Evolutionary conservation across 192 early-diverging fungal genomes (phyloP), one percentile per base, ranked within the genome.

Genomic region (Rhizoclosmatium sp.): DNA sequence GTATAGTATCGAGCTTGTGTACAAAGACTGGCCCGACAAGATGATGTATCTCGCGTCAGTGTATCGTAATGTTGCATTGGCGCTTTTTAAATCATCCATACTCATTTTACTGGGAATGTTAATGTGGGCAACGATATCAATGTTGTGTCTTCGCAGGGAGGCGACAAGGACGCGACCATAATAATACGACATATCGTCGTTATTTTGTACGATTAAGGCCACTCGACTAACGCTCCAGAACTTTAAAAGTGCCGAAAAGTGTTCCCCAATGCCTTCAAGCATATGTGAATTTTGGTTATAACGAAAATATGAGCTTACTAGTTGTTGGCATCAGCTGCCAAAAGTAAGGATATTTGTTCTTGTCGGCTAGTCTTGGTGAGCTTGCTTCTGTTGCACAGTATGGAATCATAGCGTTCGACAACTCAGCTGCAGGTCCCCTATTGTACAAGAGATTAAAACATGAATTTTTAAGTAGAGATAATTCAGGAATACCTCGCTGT

Each of bases 171-270:
- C 67, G 42, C 5, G 47, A 10, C 16, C 47, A 69, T 46, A 47
- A 19, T 44, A 19, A 12, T 39, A 41, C 9, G 42, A 14, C 70
- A 71, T 58, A 40, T 71, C 54, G 41, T 71, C 70, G 56, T 71
- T 54, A 41, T 49, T 7, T 44, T 71, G 49, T 23, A 59, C 47
- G 58, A 71, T 21, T 7, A 71, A 41, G 16, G 56, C 48, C n/a
- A 58, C 21, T 40, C 70, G 70, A 39, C 41, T 10, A 16, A 71
- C 70, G 19, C 41, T 51, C 70, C 70, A 71, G 7, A n/a, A 58
- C 2, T 41, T 19, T n/a, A 71, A 59, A 12, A 71, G 51, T 54
- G 51, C 49, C 9, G 19, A 49, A 51, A 71, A 58, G 41, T 71
- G 70, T 58, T n/a, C 41, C 70, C 70, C 16, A 71, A 39, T 39